Conservation (phyloP, 306 rosid genomes). For the Rosa rugosa region DNA sequence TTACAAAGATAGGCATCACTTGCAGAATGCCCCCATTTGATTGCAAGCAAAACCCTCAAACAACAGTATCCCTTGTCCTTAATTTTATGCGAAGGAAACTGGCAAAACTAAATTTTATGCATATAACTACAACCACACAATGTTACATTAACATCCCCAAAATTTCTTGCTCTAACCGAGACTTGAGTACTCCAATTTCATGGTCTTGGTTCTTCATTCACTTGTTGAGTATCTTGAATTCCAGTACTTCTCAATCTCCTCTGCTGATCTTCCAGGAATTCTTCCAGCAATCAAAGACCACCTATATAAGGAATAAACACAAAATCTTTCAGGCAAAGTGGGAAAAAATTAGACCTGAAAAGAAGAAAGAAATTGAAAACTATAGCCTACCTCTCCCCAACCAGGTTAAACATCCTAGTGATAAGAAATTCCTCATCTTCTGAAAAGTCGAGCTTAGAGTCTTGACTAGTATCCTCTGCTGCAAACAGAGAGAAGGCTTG, state of each 20-base stretch:
- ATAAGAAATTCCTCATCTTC: slow-evolving; percentile 86
- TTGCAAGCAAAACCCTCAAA: slow-evolving; percentile 21
- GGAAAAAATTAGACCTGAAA: not conserved
- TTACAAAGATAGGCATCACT: slow-evolving; percentile 29
- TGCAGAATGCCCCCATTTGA: slow-evolving; percentile 19
- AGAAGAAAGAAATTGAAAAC: slow-evolving; percentile 1
- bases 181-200: slow-evolving; percentile 10
- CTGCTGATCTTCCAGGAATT: slow-evolving; percentile 97
- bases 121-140: slow-evolving; percentile 25
- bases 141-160: slow-evolving; percentile 24
- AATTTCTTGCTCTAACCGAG: slow-evolving; percentile 32
- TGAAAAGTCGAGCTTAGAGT: slow-evolving; percentile 60
- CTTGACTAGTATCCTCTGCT: slow-evolving; percentile 51
- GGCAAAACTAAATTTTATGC: slow-evolving; percentile 12
- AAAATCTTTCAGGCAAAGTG: not conserved
- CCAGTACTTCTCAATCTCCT: slow-evolving; percentile 88
- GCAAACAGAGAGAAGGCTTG: not conserved
- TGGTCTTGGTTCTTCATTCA: slow-evolving; percentile 30
- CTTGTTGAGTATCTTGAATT: slow-evolving; percentile 67
- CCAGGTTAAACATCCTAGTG: slow-evolving; percentile 76
- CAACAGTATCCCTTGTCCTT: slow-evolving; percentile 9
- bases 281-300: slow-evolving; percentile 97
- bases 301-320: slow-evolving; percentile 29
- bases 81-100: slow-evolving; percentile 5
- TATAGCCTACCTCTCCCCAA: slow-evolving; percentile 67